Evolutionary conservation across 73 alveolate species (phyloP), one percentile per base, ranked within the genome.

Genomic region (Effrenium voratum): DNA sequence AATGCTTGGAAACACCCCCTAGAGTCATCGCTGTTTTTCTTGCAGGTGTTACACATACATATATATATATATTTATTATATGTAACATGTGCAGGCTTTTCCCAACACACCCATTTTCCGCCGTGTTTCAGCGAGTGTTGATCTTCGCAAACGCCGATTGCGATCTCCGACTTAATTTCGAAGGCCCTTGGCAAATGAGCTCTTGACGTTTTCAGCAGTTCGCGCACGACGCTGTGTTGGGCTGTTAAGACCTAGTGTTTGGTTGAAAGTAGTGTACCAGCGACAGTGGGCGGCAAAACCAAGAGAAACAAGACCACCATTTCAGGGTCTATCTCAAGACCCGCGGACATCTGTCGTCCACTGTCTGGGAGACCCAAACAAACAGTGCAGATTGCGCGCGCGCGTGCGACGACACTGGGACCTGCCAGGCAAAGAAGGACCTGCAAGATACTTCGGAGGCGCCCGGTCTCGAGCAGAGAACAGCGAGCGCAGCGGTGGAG

Each of bases 401-500:
- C n/a, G n/a, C n/a, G n/a, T n/a, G n/a, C n/a, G n/a, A n/a, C n/a
- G n/a, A n/a, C n/a, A n/a, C n/a, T n/a, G n/a, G n/a, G 30, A 32
- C 10, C 52, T 47, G 45, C 16, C n/a, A 87, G 96, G 96, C 96
- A 22, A 68, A 70, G 75, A 90, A 68, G 76, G 81, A 73, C 34
- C 85, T 90, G 75, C 96, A 90, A 38, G 96, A 90, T 38, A 6
- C n/a, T n/a, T 90, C 30, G 96, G 87, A 1, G 96, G 68, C 87
- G 96, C 86, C 40, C 5, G 52, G 44, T 46, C 38, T 49, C 57
- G 77, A 5, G 44, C 50, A 52, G 41, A 16, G 59, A 43, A 38
- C 41, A 1, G 59, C 40, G 30, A 47, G 30, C 24, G 60, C 59
- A 10, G 38, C 26, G 8, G 40, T 59, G 41, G 60, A 76, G 59